phyloP scores from a whole-genome alignment of 352 stramenopile genomes.

The Phytophthora pluvialis region DNA sequence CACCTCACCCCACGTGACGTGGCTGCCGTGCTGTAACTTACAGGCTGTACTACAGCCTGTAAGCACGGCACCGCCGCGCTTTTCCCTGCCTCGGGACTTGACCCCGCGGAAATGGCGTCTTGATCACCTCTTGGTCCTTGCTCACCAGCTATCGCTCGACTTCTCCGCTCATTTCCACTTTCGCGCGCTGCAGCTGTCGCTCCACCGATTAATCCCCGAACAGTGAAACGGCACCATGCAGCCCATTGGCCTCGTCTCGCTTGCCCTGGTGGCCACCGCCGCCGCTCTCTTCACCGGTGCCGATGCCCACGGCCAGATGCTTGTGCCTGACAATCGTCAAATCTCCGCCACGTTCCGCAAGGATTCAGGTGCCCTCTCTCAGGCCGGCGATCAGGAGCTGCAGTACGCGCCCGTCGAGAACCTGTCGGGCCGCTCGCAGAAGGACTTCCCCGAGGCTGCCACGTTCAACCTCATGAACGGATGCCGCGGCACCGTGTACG shows the following conservation, averaged over 20 bases:
- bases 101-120: neutral
- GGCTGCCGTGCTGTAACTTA: no score
- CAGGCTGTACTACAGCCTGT: no score
- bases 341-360: no score
- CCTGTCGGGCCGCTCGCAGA: no score
- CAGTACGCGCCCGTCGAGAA: no score
- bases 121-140: neutral
- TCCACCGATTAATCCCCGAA: conserved; percentile 16
- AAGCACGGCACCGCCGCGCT: neutral
- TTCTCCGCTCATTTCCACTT: conserved; percentile 22
- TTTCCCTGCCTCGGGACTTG: conserved; percentile 1
- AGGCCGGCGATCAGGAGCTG: no score
- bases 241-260: conserved; percentile 18
- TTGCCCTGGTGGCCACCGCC: conserved; percentile 17
- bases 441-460: no score
- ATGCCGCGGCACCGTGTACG: conserved; percentile 39
- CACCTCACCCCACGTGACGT: no score
- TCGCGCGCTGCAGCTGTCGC: conserved; percentile 10
- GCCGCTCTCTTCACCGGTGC: conserved; percentile 29
- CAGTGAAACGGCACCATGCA: conserved; percentile 29
- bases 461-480: conserved; percentile 42
- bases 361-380: no score
- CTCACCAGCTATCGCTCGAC: conserved; percentile 1
- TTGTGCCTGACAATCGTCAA: no score
- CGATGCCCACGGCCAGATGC: conserved; percentile 35